Evolutionary conservation across 2,329 filamentous ascomycete genomes (phyloP).

Genomic region (Botrytis galanthina): DNA sequence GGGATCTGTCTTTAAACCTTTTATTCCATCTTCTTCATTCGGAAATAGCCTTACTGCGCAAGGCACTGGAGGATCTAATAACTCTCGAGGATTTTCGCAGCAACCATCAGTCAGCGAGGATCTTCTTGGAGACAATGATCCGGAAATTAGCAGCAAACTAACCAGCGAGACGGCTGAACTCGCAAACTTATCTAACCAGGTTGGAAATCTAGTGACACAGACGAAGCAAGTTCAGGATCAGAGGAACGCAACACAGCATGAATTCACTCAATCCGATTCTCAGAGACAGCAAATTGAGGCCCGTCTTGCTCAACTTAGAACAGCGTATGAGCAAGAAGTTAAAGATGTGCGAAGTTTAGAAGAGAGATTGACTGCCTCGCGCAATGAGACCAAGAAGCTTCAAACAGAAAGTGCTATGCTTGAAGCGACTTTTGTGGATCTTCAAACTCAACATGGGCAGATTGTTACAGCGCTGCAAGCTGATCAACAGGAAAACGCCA

Average conservation of each 20-base stretch:
- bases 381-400: conserved; percentile 78
- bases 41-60: conserved; percentile 78
- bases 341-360: conserved; percentile 81
- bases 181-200: conserved; percentile 93
- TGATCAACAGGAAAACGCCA: conserved; percentile 85
- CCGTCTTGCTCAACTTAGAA: conserved; percentile 78
- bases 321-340: conserved; percentile 90
- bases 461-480: conserved; percentile 71
- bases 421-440: conserved; percentile 76
- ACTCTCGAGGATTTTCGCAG: conserved; percentile 45
- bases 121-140: conserved; percentile 85
- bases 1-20: conserved; percentile 70
- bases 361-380: conserved; percentile 73
- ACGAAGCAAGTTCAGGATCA: conserved; percentile 91
- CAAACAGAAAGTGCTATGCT: conserved; percentile 80
- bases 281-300: conserved; percentile 94
- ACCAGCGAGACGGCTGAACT: conserved; percentile 88
- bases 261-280: conserved; percentile 74
- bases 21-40: conserved; percentile 88
- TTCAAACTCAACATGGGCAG: conserved; percentile 79
- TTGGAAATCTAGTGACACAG: conserved; percentile 84
- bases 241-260: conserved; percentile 73
- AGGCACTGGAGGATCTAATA: conserved; percentile 59
- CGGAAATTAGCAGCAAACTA: conserved; percentile 82
- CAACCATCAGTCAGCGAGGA: conserved; percentile 66